Conservation (phyloP, 495 filamentous ascomycete genomes). For the Penicillium cosmopolitanum region DNA sequence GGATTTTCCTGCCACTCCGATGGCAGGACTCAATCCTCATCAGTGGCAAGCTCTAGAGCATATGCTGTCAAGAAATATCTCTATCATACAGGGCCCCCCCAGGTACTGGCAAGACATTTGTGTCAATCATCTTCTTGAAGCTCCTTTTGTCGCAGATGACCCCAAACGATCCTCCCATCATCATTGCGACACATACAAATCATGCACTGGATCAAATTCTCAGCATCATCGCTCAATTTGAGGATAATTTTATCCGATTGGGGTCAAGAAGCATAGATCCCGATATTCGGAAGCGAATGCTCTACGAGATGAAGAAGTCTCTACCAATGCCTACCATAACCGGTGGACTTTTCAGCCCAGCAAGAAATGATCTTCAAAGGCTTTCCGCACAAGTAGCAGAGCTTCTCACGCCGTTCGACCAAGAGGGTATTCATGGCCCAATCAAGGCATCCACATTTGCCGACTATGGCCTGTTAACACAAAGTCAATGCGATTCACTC, state of each 20-base stretch:
- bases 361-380: constrained; percentile 45
- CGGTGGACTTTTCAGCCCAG: constrained; percentile 35
- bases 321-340: constrained; percentile 24
- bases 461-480: constrained; percentile 60
- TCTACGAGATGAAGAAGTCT: constrained; percentile 61
- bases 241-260: constrained; percentile 71
- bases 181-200: constrained; percentile 87
- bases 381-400: constrained; percentile 49
- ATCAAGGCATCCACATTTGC: constrained; percentile 40
- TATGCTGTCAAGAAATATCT: constrained; percentile 72
- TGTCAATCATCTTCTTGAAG: constrained; percentile 72
- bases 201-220: constrained; percentile 91
- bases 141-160: constrained; percentile 66
- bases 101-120: constrained; percentile 86
- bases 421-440: constrained; percentile 22
- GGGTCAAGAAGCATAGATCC: constrained; percentile 75
- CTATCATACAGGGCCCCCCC: constrained; percentile 92
- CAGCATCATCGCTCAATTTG: constrained; percentile 63
- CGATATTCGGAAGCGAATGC: constrained; percentile 65
- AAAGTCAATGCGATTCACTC: constrained; percentile 58
- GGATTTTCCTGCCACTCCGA: constrained; percentile 49
- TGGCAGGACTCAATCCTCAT: constrained; percentile 65
- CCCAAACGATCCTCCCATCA: constrained; percentile 67
- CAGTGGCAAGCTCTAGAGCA: constrained; percentile 69
- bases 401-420: constrained; percentile 52